Percentiles rank a stretch among this genome's conserved stretches.
phyloP scores from a whole-genome alignment of 1,284 basidiomycete genomes.

The Cronartium quercuum region DNA sequence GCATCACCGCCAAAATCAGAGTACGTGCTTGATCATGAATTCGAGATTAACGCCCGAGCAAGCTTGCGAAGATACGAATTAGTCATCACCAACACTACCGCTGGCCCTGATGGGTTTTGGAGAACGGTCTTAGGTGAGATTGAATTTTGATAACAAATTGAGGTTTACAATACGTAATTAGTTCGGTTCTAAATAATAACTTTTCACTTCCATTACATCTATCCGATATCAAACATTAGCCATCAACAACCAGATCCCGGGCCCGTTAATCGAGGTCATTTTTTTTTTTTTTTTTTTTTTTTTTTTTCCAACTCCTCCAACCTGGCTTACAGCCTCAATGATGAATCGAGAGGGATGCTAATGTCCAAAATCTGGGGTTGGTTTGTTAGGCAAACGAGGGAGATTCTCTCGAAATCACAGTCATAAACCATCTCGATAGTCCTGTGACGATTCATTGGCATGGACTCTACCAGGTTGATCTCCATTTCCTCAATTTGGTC shows the following conservation, averaged over 20 bases:
- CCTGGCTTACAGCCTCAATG: neutral
- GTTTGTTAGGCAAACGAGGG: constrained; percentile 40
- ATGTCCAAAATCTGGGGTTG: neutral
- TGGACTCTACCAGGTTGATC: constrained; percentile 50
- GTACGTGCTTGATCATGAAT: constrained; percentile 41
- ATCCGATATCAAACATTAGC: constrained; percentile 41
- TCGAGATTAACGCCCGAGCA: constrained; percentile 42
- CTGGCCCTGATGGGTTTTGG: constrained; percentile 50
- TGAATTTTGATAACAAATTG: too few species aligned
- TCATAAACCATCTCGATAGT: constrained; percentile 51
- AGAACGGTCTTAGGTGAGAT: constrained; percentile 49
- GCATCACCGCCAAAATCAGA: constrained; percentile 1
- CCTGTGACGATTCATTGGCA: constrained; percentile 54
- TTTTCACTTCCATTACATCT: too few species aligned
- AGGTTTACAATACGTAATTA: too few species aligned
- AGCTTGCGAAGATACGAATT: constrained; percentile 43
- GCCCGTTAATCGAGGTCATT: constrained; percentile 56
- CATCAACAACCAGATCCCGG: constrained; percentile 55
- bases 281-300: constrained; percentile 41
- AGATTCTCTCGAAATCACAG: constrained; percentile 53
- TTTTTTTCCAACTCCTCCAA: neutral
- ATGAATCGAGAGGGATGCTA: neutral
- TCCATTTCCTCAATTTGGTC: neutral
- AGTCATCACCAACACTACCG: constrained; percentile 41
- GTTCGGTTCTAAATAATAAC: too few species aligned